These are phyloP conservation scores for Corylus heterophylla DNA, from an alignment of 306 rosid species.

Conservation along the genomic window DNA sequence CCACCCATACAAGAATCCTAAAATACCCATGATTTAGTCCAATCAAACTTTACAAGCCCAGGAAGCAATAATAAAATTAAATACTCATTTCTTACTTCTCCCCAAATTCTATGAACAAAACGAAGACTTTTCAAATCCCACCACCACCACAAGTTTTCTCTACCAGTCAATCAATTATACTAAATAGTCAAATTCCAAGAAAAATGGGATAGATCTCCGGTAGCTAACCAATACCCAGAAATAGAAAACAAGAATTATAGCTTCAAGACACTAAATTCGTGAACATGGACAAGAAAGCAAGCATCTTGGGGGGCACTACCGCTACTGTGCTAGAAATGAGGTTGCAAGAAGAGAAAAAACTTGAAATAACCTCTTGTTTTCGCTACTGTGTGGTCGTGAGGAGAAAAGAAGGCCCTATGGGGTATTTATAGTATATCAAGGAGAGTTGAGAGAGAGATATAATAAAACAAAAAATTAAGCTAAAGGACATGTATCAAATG, in stretches of 20 bases:
- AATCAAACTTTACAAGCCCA: neutral
- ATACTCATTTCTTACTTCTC: slow-evolving; percentile 4
- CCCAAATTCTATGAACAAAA: slow-evolving; percentile 1
- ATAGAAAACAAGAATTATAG: slow-evolving; percentile 19
- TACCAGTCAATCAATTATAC: slow-evolving; percentile 2
- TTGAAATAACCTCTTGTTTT: too few relatives aligned
- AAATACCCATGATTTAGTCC: neutral
- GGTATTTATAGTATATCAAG: too few relatives aligned
- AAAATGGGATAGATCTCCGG: neutral
- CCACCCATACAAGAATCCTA: too few relatives aligned
- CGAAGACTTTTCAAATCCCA: neutral
- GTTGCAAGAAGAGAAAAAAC: too few relatives aligned
- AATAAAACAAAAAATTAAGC: too few relatives aligned
- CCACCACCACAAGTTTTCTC: neutral
- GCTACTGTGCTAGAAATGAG: too few relatives aligned
- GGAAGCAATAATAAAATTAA: neutral
- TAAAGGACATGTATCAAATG: too few relatives aligned
- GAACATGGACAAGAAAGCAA: neutral
- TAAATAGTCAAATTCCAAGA: neutral
- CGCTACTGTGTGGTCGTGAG: too few relatives aligned
- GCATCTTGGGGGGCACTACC: slow-evolving; percentile 3
- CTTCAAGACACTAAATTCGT: slow-evolving; percentile 9
- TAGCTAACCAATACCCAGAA: slow-evolving; percentile 16
- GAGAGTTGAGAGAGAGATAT: too few relatives aligned
- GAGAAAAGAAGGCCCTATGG: too few relatives aligned